Percentiles rank a stretch among this genome's conserved stretches.
Evolutionary conservation across 345 rosid species (phyloP).

Genomic region (Rhizophora mangle): DNA sequence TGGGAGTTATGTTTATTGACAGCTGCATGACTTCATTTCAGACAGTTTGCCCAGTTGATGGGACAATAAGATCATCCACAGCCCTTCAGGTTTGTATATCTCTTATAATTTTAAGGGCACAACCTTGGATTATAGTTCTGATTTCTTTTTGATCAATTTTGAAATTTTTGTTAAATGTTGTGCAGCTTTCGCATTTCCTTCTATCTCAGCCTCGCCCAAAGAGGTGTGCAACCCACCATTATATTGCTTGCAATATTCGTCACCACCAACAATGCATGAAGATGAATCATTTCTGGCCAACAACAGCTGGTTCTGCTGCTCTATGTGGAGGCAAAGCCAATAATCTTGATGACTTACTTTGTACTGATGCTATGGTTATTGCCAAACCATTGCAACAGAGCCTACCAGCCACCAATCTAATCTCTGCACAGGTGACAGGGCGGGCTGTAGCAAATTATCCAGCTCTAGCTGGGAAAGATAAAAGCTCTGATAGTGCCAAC

Average conservation of each 20-base stretch:
- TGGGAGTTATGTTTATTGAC: conserved; percentile 8
- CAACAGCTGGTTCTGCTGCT: conserved; percentile 32
- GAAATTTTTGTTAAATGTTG: conserved; percentile 14
- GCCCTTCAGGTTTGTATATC: conserved; percentile 33
- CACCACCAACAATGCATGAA: conserved; percentile 45
- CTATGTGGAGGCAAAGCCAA: conserved; percentile 28
- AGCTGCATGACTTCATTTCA: conserved; percentile 39
- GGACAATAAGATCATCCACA: conserved; percentile 26
- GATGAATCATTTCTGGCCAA: conserved; percentile 40
- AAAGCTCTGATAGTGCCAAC: conserved; percentile 32
- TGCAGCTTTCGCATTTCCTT: conserved; percentile 31
- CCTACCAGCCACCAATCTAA: conserved; percentile 25
- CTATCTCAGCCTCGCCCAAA: conserved; percentile 46
- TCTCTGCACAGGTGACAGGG: conserved; percentile 37
- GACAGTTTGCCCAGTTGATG: conserved; percentile 32
- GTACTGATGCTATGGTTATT: conserved; percentile 20
- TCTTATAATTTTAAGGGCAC: not conserved
- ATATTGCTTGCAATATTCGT: conserved; percentile 54
- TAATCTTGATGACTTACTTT: conserved; percentile 15
- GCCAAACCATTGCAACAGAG: conserved; percentile 34
- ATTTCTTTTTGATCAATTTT: not conserved
- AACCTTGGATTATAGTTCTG: not conserved
- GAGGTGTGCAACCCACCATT: conserved; percentile 51
- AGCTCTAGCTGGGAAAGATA: conserved; percentile 22
- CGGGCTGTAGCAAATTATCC: conserved; percentile 16